Conservation (phyloP, 2,329 filamentous ascomycete species). For the Botrytis galanthina region DNA sequence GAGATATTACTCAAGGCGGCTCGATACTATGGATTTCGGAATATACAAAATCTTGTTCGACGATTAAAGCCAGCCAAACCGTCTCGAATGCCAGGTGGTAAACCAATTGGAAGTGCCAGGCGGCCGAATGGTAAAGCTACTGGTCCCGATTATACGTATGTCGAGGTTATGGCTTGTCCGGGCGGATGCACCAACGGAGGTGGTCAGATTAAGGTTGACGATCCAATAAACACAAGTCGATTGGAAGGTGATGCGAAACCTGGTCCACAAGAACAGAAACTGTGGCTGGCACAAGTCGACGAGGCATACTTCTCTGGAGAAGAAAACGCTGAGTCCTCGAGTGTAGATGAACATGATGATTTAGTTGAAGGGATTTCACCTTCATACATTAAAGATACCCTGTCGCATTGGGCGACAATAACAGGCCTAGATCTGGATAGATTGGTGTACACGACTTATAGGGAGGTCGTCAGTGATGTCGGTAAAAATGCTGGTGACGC, state of each 20-base stretch:
- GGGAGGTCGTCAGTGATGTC: constrained; percentile 91
- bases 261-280: constrained; percentile 77
- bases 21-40: constrained; percentile 94
- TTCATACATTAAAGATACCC: constrained; percentile 61
- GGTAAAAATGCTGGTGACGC: constrained; percentile 73
- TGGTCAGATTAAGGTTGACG: constrained; percentile 88
- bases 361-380: constrained; percentile 65
- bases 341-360: constrained; percentile 39
- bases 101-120: constrained; percentile 55
- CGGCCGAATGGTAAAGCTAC: constrained; percentile 50
- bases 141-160: constrained; percentile 75
- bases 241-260: constrained; percentile 53
- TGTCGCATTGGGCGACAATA: constrained; percentile 72
- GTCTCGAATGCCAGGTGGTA: constrained; percentile 78
- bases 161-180: constrained; percentile 98
- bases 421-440: constrained; percentile 70
- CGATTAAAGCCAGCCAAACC: constrained; percentile 76
- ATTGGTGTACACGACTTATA: constrained; percentile 81
- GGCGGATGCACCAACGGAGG: constrained; percentile 98
- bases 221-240: constrained; percentile 59
- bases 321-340: constrained; percentile 43
- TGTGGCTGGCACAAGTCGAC: constrained; percentile 78
- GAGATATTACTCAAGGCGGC: constrained; percentile 73
- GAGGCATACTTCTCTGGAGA: constrained; percentile 86
- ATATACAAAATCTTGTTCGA: constrained; percentile 97